Percentiles rank a stretch among this genome's conserved stretches.
phyloP scores from a whole-genome alignment of 805 yeast species.

The Lipomyces orientalis region DNA sequence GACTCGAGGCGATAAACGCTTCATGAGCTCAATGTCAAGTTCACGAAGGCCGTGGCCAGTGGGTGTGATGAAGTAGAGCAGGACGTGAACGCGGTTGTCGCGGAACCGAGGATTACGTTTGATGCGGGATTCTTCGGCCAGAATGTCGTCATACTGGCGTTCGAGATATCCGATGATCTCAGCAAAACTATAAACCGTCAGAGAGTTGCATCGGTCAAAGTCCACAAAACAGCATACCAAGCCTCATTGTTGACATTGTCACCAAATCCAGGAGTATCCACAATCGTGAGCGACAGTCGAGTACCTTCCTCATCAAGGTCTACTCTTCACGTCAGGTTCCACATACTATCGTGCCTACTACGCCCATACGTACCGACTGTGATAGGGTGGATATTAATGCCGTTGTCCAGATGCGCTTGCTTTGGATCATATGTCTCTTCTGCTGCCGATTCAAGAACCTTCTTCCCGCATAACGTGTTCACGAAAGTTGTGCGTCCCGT shows the following conservation, averaged over 20 bases:
- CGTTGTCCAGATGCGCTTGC: slow-evolving; percentile 48
- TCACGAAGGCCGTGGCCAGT: slow-evolving; percentile 64
- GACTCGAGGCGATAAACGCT: slow-evolving; percentile 68
- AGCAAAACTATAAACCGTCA: slow-evolving; percentile 41
- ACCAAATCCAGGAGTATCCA: slow-evolving; percentile 80
- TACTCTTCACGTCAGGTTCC: slow-evolving; percentile 40
- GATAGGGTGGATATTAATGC: slow-evolving; percentile 53
- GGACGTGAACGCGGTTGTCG: slow-evolving; percentile 77
- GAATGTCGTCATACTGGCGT: slow-evolving; percentile 71
- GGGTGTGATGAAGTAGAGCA: slow-evolving; percentile 77
- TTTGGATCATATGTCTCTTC: slow-evolving; percentile 40
- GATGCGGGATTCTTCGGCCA: slow-evolving; percentile 77
- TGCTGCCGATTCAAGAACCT: slow-evolving; percentile 47
- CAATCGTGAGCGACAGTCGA: slow-evolving; percentile 59
- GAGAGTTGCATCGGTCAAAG: slow-evolving; percentile 32
- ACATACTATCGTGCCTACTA: not conserved
- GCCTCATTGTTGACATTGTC: slow-evolving; percentile 70
- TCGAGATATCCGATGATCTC: slow-evolving; percentile 67
- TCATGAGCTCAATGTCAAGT: slow-evolving; percentile 75
- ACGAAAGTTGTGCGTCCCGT: slow-evolving; percentile 77
- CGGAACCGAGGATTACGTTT: slow-evolving; percentile 71
- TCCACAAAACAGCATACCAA: slow-evolving; percentile 47
- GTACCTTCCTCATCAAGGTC: slow-evolving; percentile 62
- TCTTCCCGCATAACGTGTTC: slow-evolving; percentile 65
- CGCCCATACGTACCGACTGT: slow-evolving; percentile 41